Percentiles rank a stretch among this genome's conserved stretches.
Evolutionary conservation across 129 eudicot genomes (phyloP).

Genomic region (Lonicera japonica): DNA sequence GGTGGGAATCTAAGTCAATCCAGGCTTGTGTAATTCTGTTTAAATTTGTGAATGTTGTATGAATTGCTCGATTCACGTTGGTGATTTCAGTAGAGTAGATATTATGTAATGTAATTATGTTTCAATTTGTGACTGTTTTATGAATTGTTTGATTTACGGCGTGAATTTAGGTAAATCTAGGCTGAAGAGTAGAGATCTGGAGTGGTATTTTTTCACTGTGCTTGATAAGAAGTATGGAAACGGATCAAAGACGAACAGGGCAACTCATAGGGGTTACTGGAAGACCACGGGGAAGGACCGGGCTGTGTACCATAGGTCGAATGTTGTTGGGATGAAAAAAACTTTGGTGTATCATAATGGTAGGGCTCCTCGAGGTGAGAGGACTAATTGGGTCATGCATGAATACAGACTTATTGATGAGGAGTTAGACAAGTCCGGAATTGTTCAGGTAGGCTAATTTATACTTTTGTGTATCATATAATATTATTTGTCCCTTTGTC

Average conservation of each 20-base stretch:
- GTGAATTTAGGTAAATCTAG: slow-evolving; percentile 48
- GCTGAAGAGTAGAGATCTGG: slow-evolving; percentile 73
- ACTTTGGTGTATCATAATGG: slow-evolving; percentile 85
- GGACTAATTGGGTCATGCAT: slow-evolving; percentile 98
- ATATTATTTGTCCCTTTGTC: too few species aligned
- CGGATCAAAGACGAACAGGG: slow-evolving; percentile 74
- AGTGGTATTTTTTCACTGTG: slow-evolving; percentile 87
- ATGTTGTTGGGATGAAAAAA: slow-evolving; percentile 84
- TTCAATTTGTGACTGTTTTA: not conserved
- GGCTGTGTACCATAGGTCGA: slow-evolving; percentile 59
- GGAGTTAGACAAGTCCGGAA: slow-evolving; percentile 56
- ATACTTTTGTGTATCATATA: not conserved
- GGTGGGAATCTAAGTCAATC: too few species aligned
- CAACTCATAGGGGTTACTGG: slow-evolving; percentile 92
- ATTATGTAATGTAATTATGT: not conserved
- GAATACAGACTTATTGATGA: slow-evolving; percentile 81
- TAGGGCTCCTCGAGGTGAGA: slow-evolving; percentile 81
- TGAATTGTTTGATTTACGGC: slow-evolving; percentile 19
- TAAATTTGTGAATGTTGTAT: too few species aligned
- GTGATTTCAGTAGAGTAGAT: too few species aligned
- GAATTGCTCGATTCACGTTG: too few species aligned
- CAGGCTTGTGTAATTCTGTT: too few species aligned
- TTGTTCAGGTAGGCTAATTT: slow-evolving; percentile 50
- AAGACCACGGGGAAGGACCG: slow-evolving; percentile 94
- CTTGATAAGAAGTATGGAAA: slow-evolving; percentile 88